Conservation (phyloP, 192 early-diverging fungal species). For the Linnemannia schmuckeri region DNA sequence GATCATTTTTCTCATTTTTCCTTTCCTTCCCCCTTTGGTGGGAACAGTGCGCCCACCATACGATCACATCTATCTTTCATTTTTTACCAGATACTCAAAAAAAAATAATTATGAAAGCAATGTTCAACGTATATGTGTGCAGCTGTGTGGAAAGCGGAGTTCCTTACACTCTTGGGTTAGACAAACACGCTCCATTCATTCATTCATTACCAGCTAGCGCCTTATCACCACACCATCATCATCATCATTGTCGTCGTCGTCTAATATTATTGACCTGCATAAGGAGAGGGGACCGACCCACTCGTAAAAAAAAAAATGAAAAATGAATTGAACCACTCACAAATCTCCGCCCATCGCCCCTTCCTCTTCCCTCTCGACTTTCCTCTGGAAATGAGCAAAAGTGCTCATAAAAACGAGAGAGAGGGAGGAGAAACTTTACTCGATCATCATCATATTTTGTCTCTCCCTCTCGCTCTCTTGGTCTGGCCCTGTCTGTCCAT, state of each 20-base stretch:
- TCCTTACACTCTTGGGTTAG: not conserved
- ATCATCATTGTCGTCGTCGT: not conserved
- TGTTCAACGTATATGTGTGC: not conserved
- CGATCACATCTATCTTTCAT: not conserved
- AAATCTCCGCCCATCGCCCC: slow-evolving; percentile 14
- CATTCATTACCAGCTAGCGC: not conserved
- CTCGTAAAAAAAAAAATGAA: slow-evolving; percentile 4
- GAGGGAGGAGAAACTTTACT: not conserved
- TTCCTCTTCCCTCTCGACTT: not conserved
- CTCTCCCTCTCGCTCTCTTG: not conserved
- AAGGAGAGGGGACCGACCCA: not conserved
- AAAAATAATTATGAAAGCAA: not conserved
- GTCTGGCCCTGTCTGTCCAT: not conserved
- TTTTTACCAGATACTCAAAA: not conserved
- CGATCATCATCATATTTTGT: not conserved
- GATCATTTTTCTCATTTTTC: too few species aligned
- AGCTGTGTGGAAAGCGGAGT: slow-evolving; percentile 5
- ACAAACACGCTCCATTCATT: not conserved
- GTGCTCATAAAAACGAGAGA: not conserved
- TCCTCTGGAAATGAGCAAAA: not conserved
- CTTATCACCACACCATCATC: not conserved
- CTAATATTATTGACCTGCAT: not conserved
- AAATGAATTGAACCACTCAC: not conserved
- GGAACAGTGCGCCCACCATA: not conserved
- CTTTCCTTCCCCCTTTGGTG: not conserved